Percentiles rank a stretch among this genome's conserved stretches.
These are phyloP conservation scores for Phytophthora pisi DNA, from an alignment of 352 stramenopile genomes.

Conservation along the genomic window DNA sequence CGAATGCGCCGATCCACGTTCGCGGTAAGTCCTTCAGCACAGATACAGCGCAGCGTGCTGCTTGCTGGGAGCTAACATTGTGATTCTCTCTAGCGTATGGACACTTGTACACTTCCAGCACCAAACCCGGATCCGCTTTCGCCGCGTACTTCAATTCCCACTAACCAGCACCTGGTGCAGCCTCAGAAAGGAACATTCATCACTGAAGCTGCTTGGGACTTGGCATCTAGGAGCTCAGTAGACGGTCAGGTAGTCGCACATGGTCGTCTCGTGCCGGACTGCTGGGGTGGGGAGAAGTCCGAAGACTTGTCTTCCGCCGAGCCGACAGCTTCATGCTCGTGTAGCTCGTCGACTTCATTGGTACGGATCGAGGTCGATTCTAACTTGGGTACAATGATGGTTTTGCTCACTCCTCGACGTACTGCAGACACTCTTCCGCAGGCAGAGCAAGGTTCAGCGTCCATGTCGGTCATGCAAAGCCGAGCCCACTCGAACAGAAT, in stretches of 20 bases:
- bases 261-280: neutral
- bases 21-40: slow-evolving; percentile 19
- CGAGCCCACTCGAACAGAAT: neutral
- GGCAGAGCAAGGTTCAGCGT: slow-evolving; percentile 29
- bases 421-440: slow-evolving; percentile 30
- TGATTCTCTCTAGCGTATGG: slow-evolving; percentile 21
- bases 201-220: slow-evolving; percentile 26
- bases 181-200: slow-evolving; percentile 16
- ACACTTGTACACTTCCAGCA: slow-evolving; percentile 18
- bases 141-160: slow-evolving; percentile 1
- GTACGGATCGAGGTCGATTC: slow-evolving; percentile 9
- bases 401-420: neutral
- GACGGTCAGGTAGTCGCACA: neutral
- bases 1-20: slow-evolving; percentile 42
- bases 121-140: neutral
- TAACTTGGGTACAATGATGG: neutral
- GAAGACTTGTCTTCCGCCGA: slow-evolving; percentile 14
- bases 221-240: neutral
- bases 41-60: neutral
- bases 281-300: slow-evolving; percentile 8
- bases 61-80: neutral
- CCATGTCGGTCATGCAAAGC: slow-evolving; percentile 24
- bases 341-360: slow-evolving; percentile 26
- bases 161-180: slow-evolving; percentile 2
- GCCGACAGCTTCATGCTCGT: slow-evolving; percentile 19